Evolutionary conservation across 1,284 basidiomycete species (phyloP).

Genomic region (Trichosporon sp.): DNA sequence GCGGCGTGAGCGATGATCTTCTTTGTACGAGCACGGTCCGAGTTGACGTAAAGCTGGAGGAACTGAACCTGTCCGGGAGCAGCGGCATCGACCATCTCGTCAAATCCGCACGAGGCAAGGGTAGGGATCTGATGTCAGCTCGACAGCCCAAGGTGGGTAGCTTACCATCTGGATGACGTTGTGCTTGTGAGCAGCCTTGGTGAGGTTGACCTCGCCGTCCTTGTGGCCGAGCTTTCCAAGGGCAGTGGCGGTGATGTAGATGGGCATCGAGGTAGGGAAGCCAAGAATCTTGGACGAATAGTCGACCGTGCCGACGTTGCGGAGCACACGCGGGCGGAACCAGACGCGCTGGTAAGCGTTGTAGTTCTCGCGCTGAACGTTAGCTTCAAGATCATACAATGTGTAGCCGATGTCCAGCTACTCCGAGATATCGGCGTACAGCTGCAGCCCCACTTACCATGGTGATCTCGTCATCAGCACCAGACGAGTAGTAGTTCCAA

Average conservation of each 20-base stretch:
- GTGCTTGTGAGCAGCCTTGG: slow-evolving; percentile 76
- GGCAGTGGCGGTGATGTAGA: slow-evolving; percentile 67
- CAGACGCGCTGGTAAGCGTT: slow-evolving; percentile 85
- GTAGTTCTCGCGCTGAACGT: slow-evolving; percentile 73
- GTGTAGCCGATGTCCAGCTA: not conserved
- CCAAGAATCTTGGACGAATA: slow-evolving; percentile 80
- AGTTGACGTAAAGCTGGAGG: slow-evolving; percentile 84
- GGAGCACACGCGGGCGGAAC: slow-evolving; percentile 89
- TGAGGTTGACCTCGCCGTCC: slow-evolving; percentile 87
- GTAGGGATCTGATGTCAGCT: slow-evolving; percentile 70
- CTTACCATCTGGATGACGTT: slow-evolving; percentile 84
- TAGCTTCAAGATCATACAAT: slow-evolving; percentile 23
- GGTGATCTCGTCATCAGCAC: slow-evolving; percentile 85
- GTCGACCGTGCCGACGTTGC: slow-evolving; percentile 79
- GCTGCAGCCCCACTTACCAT: slow-evolving; percentile 51
- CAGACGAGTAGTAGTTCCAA: slow-evolving; percentile 88
- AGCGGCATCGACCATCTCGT: slow-evolving; percentile 82
- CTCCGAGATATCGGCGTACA: not conserved
- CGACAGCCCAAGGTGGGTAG: slow-evolving; percentile 12
- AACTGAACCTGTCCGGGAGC: slow-evolving; percentile 74
- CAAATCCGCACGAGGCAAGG: slow-evolving; percentile 79
- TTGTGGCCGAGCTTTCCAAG: slow-evolving; percentile 85
- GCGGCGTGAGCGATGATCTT: slow-evolving; percentile 83
- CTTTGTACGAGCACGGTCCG: slow-evolving; percentile 76
- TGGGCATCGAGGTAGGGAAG: slow-evolving; percentile 70